Conservation (phyloP, 176 grass and related monocot species). For the Carex myosuroides region DNA sequence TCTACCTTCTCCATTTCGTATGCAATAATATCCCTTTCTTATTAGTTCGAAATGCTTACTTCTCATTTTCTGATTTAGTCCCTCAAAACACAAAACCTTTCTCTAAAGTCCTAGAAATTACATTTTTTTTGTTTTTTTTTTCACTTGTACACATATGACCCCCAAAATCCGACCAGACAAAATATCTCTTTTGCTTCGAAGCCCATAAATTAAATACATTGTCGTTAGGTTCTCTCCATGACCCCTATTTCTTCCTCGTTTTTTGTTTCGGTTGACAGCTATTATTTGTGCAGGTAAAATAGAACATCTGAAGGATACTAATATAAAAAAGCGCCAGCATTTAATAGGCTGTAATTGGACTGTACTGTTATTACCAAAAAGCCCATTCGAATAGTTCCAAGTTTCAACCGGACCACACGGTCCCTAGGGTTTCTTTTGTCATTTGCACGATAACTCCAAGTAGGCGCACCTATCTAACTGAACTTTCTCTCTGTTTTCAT, state of each 20-base stretch:
- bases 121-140: background rate
- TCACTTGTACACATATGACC: background rate
- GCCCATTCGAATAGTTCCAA: background rate
- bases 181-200: background rate
- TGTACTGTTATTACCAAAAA: conserved; percentile 1
- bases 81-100: background rate
- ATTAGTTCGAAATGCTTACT: background rate
- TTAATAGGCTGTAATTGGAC: conserved; percentile 11
- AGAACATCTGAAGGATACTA: background rate
- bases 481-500: background rate
- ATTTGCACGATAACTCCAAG: conserved; percentile 5
- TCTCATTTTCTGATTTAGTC: background rate
- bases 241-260: background rate
- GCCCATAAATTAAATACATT: background rate
- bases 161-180: background rate
- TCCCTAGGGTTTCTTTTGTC: conserved; percentile 1
- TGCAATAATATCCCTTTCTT: background rate
- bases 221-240: background rate
- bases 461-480: background rate
- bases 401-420: background rate
- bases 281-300: background rate
- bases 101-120: background rate
- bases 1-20: background rate
- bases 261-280: background rate
- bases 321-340: conserved; percentile 17